Evolutionary conservation across 306 rosid genomes (phyloP).

Genomic region (Arachis hypogaea): DNA sequence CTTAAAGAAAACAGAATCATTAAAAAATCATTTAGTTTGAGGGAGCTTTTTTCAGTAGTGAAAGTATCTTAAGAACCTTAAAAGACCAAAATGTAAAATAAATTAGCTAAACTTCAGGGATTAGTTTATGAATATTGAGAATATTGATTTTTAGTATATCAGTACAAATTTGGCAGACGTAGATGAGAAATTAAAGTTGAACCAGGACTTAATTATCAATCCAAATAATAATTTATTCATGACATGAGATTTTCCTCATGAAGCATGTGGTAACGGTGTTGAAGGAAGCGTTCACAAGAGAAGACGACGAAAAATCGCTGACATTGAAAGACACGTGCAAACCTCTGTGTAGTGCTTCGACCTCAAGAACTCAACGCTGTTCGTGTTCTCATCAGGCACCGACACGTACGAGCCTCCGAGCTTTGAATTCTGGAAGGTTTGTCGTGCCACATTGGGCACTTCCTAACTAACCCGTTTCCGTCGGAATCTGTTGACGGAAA

Average conservation of each 20-base stretch:
- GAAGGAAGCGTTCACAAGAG: conserved; percentile 59
- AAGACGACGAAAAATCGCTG: conserved; percentile 54
- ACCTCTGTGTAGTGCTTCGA: conserved; percentile 87
- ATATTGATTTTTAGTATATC: no score
- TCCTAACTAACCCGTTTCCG: conserved; percentile 71
- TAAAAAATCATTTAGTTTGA: no score
- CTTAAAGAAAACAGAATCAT: no score
- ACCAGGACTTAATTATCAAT: no score
- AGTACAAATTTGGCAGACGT: no score
- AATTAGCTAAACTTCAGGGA: no score
- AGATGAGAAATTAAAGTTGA: no score
- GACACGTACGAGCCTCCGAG: conserved; percentile 88
- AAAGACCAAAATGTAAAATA: no score
- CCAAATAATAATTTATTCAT: no score
- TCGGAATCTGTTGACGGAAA: conserved; percentile 80
- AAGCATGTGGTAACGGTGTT: conserved; percentile 67
- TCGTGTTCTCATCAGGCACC: conserved; percentile 84
- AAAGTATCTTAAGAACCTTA: no score
- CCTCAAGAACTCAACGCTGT: conserved; percentile 87
- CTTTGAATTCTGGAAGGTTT: conserved; percentile 92
- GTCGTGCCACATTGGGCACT: conserved; percentile 91
- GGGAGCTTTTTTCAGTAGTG: no score
- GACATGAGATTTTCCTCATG: conserved; percentile 50
- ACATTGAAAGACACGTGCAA: conserved; percentile 86
- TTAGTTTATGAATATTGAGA: no score